A percentile compares a stretch with the other conserved stretches of the same genome.
Conservation (phyloP, 441 rosid species). For the Erysimum cheiri region DNA sequence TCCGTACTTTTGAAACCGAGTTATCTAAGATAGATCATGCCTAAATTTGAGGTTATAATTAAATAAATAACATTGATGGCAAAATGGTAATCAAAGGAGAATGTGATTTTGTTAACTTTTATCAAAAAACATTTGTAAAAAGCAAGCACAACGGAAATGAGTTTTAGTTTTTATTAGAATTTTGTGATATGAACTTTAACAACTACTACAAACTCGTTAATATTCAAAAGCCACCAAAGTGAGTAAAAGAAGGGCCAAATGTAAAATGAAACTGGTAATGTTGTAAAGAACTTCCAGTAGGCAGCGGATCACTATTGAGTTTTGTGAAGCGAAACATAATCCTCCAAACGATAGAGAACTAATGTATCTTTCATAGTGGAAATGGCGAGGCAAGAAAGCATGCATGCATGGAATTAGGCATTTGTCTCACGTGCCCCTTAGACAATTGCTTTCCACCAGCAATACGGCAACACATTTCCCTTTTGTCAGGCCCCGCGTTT, state of each 20-base stretch:
- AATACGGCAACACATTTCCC: constrained; percentile 31
- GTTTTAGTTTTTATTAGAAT: too few species aligned
- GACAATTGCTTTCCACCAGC: constrained; percentile 40
- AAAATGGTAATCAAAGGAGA: too few species aligned
- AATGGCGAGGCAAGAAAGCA: constrained; percentile 44
- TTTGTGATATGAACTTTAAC: too few species aligned
- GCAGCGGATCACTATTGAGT: not conserved
- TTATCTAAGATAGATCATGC: too few species aligned
- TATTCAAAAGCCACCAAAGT: not conserved
- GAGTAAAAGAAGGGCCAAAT: not conserved
- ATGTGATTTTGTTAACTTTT: too few species aligned
- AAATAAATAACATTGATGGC: too few species aligned
- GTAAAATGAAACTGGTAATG: not conserved
- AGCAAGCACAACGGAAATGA: too few species aligned
- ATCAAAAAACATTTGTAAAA: too few species aligned
- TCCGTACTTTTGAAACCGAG: too few species aligned
- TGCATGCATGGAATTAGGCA: constrained; percentile 46
- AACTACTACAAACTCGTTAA: too few species aligned
- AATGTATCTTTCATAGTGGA: constrained; percentile 8
- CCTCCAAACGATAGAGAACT: not conserved
- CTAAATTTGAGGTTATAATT: too few species aligned
- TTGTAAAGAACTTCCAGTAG: not conserved
- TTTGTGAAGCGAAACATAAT: not conserved
- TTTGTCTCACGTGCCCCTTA: constrained; percentile 39
- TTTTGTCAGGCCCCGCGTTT: constrained; percentile 29